phyloP scores from a whole-genome alignment of 768 basidiomycete species.

The Cyclocybe cylindracea region DNA sequence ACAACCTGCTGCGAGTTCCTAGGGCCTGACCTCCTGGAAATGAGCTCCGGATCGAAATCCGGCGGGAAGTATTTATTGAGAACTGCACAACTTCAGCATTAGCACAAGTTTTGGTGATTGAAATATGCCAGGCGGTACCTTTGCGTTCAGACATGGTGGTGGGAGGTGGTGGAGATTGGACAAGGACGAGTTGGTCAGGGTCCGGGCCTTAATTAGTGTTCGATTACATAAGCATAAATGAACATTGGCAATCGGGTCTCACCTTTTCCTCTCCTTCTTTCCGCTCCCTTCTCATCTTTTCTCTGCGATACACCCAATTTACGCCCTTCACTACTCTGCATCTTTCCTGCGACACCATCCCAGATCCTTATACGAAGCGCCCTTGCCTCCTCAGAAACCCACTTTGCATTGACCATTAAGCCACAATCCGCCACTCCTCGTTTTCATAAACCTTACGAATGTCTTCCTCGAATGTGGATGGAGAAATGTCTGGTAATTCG shows the following conservation, averaged over 20 bases:
- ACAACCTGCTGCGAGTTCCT: slow-evolving; percentile 98
- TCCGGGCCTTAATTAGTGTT: slow-evolving; percentile 10
- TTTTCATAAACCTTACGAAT: too few species aligned
- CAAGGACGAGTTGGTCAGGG: slow-evolving; percentile 3
- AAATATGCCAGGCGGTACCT: slow-evolving; percentile 40
- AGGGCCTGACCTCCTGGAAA: slow-evolving; percentile 85
- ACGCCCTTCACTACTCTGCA: background rate
- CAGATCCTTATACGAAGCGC: too few species aligned
- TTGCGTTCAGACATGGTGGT: slow-evolving; percentile 81
- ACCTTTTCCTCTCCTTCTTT: slow-evolving; percentile 10
- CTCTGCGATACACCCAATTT: slow-evolving; percentile 11
- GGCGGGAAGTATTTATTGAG: slow-evolving; percentile 97
- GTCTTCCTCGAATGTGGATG: too few species aligned
- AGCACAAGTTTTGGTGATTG: background rate
- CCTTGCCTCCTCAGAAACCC: too few species aligned
- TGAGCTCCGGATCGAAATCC: slow-evolving; percentile 97
- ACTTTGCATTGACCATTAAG: too few species aligned
- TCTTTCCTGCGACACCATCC: too few species aligned
- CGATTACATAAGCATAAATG: slow-evolving; percentile 25
- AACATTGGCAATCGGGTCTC: slow-evolving; percentile 21
- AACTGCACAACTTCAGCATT: slow-evolving; percentile 44
- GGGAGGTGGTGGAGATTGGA: slow-evolving; percentile 6
- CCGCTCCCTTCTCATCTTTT: slow-evolving; percentile 3
- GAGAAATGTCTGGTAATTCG: too few species aligned
- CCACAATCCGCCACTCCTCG: too few species aligned